Evolutionary conservation across 2,329 filamentous ascomycete genomes (phyloP).

Genomic region (Cryoendolithus antarcticus): DNA sequence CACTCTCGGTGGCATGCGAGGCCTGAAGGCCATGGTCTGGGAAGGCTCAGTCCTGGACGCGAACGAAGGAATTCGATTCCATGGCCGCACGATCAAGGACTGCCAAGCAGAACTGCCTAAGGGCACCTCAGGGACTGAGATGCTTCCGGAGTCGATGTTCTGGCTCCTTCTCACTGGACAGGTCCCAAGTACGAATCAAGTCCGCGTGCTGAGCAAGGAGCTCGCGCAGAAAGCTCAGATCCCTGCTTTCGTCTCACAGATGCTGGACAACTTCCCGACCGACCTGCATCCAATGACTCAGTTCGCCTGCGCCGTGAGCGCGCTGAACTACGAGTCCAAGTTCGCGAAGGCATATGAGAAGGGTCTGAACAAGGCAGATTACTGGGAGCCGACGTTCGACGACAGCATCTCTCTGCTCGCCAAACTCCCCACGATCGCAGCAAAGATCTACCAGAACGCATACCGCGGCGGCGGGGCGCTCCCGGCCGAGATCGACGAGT

Average conservation of each 20-base stretch:
- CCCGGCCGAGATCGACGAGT: conserved; percentile 61
- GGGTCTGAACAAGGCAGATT: conserved; percentile 87
- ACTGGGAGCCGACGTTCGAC: conserved; percentile 98
- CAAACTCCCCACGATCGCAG: conserved; percentile 91
- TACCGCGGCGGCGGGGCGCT: conserved; percentile 64
- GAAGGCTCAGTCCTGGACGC: conserved; percentile 94
- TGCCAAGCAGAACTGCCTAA: conserved; percentile 86
- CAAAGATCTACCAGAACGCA: conserved; percentile 92
- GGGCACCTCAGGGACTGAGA: conserved; percentile 82
- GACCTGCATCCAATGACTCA: conserved; percentile 98
- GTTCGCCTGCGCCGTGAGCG: conserved; percentile 85
- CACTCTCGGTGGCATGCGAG: conserved; percentile 86
- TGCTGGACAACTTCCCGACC: conserved; percentile 80
- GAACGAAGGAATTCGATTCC: conserved; percentile 95
- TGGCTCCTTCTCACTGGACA: conserved; percentile 93
- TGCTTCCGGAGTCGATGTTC: conserved; percentile 99
- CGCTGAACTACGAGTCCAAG: conserved; percentile 87
- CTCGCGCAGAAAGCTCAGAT: conserved; percentile 76
- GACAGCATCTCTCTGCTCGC: conserved; percentile 87
- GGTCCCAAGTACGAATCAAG: conserved; percentile 71
- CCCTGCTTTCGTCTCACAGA: conserved; percentile 69
- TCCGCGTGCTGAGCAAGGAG: conserved; percentile 71
- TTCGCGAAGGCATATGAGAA: conserved; percentile 90
- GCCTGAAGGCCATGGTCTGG: conserved; percentile 96
- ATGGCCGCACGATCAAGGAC: conserved; percentile 95